Percentiles rank a stretch among this genome's conserved stretches.
Evolutionary conservation across 2,329 filamentous ascomycete genomes (phyloP).

Genomic region (Cladobotryum protrusum): DNA sequence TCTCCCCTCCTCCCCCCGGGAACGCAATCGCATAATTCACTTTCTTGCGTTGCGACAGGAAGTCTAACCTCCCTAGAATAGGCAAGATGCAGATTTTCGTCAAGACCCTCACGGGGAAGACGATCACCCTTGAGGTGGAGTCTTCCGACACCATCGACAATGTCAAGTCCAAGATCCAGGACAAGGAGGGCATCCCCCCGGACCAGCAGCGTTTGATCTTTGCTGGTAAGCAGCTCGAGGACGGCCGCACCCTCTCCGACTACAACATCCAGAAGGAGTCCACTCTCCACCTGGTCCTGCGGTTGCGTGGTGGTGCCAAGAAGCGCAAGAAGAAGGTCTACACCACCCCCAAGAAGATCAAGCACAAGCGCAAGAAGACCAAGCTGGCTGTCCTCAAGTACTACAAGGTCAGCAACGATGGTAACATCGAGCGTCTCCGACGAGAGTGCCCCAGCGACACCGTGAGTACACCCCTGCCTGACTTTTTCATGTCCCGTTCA

Average conservation of each 20-base stretch:
- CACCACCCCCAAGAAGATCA: constrained; percentile 99
- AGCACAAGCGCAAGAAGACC: constrained; percentile 99
- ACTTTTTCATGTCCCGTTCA: not conserved
- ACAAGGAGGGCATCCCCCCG: constrained; percentile 99
- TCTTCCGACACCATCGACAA: constrained; percentile 99
- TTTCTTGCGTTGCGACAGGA: constrained; percentile 6
- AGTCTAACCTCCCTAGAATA: constrained; percentile 40
- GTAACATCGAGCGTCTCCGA: constrained; percentile 99
- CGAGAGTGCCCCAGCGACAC: constrained; percentile 92
- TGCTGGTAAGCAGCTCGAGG: constrained; percentile 99
- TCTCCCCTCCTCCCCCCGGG: too few species aligned
- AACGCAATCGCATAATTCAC: not conserved
- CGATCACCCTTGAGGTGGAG: constrained; percentile 99
- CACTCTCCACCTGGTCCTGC: constrained; percentile 95
- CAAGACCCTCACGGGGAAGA: constrained; percentile 96
- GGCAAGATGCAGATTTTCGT: constrained; percentile 74
- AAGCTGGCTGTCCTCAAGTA: constrained; percentile 99
- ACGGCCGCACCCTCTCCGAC: constrained; percentile 96
- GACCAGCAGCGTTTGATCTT: constrained; percentile 99
- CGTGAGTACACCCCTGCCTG: constrained; percentile 47
- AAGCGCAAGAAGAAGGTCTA: constrained; percentile 99
- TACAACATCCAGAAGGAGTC: constrained; percentile 99
- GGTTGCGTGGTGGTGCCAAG: constrained; percentile 97
- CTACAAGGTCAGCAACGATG: constrained; percentile 99
- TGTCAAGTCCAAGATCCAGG: constrained; percentile 98